Evolutionary conservation across 2,329 filamentous ascomycete genomes (phyloP).

Genomic region (Neonectria sp.): DNA sequence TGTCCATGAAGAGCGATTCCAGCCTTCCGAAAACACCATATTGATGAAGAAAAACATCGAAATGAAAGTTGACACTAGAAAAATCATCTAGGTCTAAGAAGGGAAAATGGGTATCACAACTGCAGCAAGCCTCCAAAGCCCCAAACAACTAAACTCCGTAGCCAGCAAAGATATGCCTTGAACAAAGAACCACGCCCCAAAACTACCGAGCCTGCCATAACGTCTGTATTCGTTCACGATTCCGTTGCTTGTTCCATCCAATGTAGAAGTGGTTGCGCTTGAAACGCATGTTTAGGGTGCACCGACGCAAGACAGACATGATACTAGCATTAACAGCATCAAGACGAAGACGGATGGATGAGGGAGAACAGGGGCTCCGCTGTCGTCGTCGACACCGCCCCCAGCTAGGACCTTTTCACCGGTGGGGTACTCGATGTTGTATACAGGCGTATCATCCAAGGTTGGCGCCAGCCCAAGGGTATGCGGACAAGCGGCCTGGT

Average conservation of each 20-base stretch:
- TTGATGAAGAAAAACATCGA: neutral
- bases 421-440: conserved; percentile 63
- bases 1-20: conserved; percentile 1
- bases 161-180: neutral
- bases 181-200: conserved; percentile 1
- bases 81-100: conserved; percentile 7
- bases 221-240: neutral
- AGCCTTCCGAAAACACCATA: neutral
- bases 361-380: conserved; percentile 7
- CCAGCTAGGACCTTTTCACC: conserved; percentile 58
- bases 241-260: neutral
- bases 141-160: conserved; percentile 26
- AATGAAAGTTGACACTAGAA: conserved; percentile 6
- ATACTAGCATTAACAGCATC: conserved; percentile 35
- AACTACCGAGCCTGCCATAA: neutral
- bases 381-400: conserved; percentile 29
- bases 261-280: neutral
- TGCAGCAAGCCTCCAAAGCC: conserved; percentile 27
- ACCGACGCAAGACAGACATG: conserved; percentile 29
- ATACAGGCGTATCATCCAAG: conserved; percentile 59
- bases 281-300: conserved; percentile 7
- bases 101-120: conserved; percentile 44
- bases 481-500: conserved; percentile 62
- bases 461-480: conserved; percentile 55
- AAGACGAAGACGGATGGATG: conserved; percentile 27